Base-by-base conservation (phyloP, 2,329 filamentous ascomycete genomes). In the Botryotinia convoluta region DNA sequence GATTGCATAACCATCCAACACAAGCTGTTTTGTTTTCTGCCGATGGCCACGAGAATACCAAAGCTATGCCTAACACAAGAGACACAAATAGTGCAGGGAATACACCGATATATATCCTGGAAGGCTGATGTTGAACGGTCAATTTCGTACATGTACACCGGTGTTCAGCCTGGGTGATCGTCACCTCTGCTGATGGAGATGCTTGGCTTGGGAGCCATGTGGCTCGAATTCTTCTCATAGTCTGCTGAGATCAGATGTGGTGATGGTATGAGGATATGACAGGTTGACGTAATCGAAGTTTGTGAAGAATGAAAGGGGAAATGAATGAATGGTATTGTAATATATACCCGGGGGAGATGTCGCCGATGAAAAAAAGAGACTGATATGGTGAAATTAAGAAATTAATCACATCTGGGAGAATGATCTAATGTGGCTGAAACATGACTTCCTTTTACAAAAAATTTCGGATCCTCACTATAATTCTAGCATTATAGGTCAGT, bases 401-500 rank as follows among this genome's bases (percentile, higher is more conserved):
- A 29, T 14, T 1, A 29, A 29, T 8, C 3, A 18, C 1, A 8
- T n/a, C n/a, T 29, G 51, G 4, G 8, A 8, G 1, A 8, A n/a
- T 3, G 0, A 16, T 29, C 3, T 54, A 29, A 18, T 54, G 0
- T 8, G 12, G 14, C 18, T 54, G 26, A 54, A 0, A 1, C 5
- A 29, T 29, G 14, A 29, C 9, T 29, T 9, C 3, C 5, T 8
- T n/a, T n/a, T n/a, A n/a, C n/a, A n/a, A n/a, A n/a, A n/a, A n/a
- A n/a, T n/a, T n/a, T n/a, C n/a, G n/a, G n/a, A n/a, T 8, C 0
- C 3, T 54, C n/a, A 16, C 14, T n/a, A 16, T 4, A 26, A 14
- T 18, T 7, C 51, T 6, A 54, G 48, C 14, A 29, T 10, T 29
- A 14, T 14, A 16, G 26, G 2, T 29, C 14, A 26, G 2, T 29